These are phyloP conservation scores for Hsuehochloa calcarea DNA, from an alignment of 176 grass and related monocot species.

Conservation along the genomic window DNA sequence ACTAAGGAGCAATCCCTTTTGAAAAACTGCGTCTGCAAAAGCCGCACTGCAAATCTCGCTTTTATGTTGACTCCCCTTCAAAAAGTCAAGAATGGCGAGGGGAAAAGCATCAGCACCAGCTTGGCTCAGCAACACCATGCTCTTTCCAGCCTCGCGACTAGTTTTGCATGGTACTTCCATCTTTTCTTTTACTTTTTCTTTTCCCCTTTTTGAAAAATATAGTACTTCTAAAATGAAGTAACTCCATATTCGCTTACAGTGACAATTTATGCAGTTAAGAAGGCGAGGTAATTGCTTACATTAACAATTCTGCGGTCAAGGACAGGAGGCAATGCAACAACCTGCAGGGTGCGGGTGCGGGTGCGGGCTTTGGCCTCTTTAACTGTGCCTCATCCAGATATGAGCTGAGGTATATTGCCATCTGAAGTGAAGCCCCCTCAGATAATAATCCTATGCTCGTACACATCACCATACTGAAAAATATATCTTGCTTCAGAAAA, in stretches of 20 bases:
- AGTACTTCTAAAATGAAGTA: background rate
- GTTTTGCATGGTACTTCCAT: background rate
- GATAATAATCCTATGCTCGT: background rate
- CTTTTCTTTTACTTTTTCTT: no score
- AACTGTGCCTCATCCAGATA: background rate
- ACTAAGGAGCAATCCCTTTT: background rate
- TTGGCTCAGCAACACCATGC: background rate
- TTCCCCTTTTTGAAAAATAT: no score
- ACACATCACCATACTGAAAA: background rate
- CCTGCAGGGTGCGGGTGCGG: background rate
- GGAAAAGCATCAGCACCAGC: background rate
- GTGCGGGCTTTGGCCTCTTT: no score
- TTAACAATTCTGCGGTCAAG: background rate
- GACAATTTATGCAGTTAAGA: background rate
- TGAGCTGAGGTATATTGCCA: background rate
- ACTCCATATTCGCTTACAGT: background rate
- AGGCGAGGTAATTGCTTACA: background rate
- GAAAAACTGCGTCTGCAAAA: background rate
- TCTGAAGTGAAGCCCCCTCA: background rate
- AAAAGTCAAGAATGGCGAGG: background rate
- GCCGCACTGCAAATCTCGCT: background rate
- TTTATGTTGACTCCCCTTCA: background rate
- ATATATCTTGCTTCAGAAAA: slow-evolving; percentile 29
- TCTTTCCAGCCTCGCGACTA: no score
- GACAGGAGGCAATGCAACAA: background rate